phyloP scores from a whole-genome alignment of 2,329 filamentous ascomycete species.

The Ophiostoma perfectum region DNA sequence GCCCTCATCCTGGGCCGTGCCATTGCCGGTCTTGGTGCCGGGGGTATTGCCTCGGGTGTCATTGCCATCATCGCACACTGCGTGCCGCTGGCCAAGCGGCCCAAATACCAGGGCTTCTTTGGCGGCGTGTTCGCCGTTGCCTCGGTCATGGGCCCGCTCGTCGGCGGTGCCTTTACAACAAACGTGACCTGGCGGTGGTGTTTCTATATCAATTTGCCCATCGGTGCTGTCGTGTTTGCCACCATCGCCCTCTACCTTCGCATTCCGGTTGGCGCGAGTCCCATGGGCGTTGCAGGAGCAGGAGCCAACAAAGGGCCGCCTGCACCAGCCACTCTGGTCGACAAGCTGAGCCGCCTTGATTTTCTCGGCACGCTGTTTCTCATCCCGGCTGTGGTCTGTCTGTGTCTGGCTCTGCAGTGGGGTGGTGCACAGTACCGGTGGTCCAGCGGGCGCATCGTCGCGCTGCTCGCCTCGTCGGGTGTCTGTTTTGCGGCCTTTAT shows the following conservation, averaged over 20 bases:
- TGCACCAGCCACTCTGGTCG: constrained; percentile 8
- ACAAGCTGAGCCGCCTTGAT: constrained; percentile 36
- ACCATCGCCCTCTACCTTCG: constrained; percentile 31
- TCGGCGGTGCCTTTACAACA: constrained; percentile 38
- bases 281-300: constrained; percentile 9
- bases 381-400: constrained; percentile 35
- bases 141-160: constrained; percentile 35
- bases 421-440: constrained; percentile 35
- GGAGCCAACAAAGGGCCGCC: background rate
- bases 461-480: constrained; percentile 31
- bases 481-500: constrained; percentile 32
- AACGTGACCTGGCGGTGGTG: constrained; percentile 37
- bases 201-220: constrained; percentile 39
- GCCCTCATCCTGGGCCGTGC: constrained; percentile 40
- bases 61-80: constrained; percentile 34
- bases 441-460: constrained; percentile 32
- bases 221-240: constrained; percentile 33
- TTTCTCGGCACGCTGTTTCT: constrained; percentile 26
- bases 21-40: constrained; percentile 37
- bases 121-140: constrained; percentile 36
- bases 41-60: constrained; percentile 38
- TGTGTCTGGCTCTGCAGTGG: constrained; percentile 44
- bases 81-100: constrained; percentile 34
- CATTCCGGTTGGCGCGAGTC: constrained; percentile 21
- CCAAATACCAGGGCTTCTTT: constrained; percentile 35